Base-by-base conservation (phyloP, 805 yeast genomes). In the Brettanomyces anomalus region DNA sequence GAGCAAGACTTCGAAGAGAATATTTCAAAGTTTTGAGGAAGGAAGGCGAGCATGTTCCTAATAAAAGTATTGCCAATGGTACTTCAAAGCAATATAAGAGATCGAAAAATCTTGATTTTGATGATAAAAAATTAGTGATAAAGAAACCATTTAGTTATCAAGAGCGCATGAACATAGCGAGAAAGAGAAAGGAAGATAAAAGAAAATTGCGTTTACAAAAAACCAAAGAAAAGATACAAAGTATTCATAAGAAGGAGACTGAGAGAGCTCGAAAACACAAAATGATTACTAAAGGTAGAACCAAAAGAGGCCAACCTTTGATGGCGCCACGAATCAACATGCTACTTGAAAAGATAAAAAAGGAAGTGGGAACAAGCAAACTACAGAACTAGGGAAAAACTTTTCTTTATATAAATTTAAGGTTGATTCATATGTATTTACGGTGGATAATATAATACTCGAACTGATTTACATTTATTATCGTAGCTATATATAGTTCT, bases 281-380 rank as follows among this genome's bases (percentile, higher is more conserved):
- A 33, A 58, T 53, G 18, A 51, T 80, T 41, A 64, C 69, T 7
- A 68, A 72, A 45, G 51, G 64, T 6, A 79, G 68, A 47, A 89
- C 95, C 1, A 69, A 70, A 52, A 57, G 66, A 3, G 97, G 97
- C 0, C 97, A 89, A 60, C 97, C 97, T 2, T 62, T 76, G 37
- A 85, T 89, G 90, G 96, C 87, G 0, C 94, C 96, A 14, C 76
- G 94, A 61, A 85, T 89, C 45, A 81, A 77, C 43, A 76, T 78
- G 51, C 66, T 89, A 36, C 68, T 89, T 39, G 93, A 83, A 42
- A 85, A 87, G 60, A 85, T 89, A 47, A 79, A 76, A 55, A 49
- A 44, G n/a, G 47, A 46, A 11, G 18, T 33, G 16, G 39, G 16
- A 16, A 28, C 21, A 18, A 31, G 33, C 31, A 31, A 33, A 17